Base-by-base conservation (phyloP, 2,329 filamentous ascomycete genomes). In the Graphilbum ipis-grandicollis region DNA sequence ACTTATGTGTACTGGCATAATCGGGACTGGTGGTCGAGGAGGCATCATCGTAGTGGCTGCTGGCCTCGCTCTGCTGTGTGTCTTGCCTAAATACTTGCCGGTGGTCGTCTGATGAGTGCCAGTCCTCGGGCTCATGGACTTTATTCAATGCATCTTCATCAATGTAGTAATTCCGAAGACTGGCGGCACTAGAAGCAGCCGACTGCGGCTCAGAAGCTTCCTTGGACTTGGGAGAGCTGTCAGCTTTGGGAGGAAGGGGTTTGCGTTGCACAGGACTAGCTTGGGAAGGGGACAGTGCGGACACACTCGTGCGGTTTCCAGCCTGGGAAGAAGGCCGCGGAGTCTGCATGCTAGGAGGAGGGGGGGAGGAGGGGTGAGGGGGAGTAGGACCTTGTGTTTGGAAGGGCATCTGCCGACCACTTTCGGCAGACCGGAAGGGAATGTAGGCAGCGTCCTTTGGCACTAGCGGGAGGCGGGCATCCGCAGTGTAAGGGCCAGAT, bases 1-100 rank as follows among this genome's bases (percentile, higher is more conserved):
- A 74, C 31, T 58, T 65, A 22, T 60, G 63, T 17, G 75, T 78
- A 54, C 80, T 90, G 7, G 80, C 79, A 56, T 88, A 88, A 51
- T 88, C 80, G 1, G 81, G 80, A 19, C 77, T 78, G 12, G 65
- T 63, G 5, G 70, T 69, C 8, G 75, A 77, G 33, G 71, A 73
- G 25, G 67, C 64, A 42, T 81, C 76, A 40, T 80, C 77, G 41
- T 71, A 65, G 31, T 62, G 48, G 42, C 57, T 68, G 45, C 62
- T 68, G n/a, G 52, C 51, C 31, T 47, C 46, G 32, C 56, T 59
- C 10, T 37, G 39, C 41, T 53, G 52, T 2, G 57, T 58, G 36
- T 55, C 50, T 22, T 57, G 55, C 18, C 61, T 59, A 21, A 51
- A 37, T 4, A 51, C 41, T 18, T 38, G 38, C 22, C 18, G 51